phyloP scores from a whole-genome alignment of 176 grass and related monocot genomes.

The Pontederia paniculata region DNA sequence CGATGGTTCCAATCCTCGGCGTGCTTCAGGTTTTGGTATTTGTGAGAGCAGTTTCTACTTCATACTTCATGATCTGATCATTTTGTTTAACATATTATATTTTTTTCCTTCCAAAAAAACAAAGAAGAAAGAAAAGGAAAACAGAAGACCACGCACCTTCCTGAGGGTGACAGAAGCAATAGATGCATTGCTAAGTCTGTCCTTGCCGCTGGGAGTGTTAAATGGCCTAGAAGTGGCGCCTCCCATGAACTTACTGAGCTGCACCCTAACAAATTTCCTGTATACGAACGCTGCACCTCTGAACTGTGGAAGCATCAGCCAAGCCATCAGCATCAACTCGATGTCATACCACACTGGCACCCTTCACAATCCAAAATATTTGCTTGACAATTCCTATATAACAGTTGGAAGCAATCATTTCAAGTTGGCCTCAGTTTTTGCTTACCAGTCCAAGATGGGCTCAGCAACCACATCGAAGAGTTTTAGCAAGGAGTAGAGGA shows the following conservation, averaged over 20 bases:
- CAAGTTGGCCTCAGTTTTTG: too few species aligned
- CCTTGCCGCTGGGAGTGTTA: conserved; percentile 45
- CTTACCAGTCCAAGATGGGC: too few species aligned
- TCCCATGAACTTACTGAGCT: conserved; percentile 43
- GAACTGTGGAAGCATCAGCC: conserved; percentile 81
- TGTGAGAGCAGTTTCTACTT: too few species aligned
- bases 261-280: conserved; percentile 63
- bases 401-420: too few species aligned
- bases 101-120: neutral
- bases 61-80: too few species aligned
- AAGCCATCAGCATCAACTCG: conserved; percentile 63
- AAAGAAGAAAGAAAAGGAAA: neutral
- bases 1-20: too few species aligned
- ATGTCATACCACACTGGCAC: conserved; percentile 81
- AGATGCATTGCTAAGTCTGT: conserved; percentile 1
- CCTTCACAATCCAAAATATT: conserved; percentile 3
- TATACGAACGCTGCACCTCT: conserved; percentile 80
- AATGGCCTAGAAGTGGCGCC: neutral
- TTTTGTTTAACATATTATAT: too few species aligned
- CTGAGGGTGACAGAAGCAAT: neutral
- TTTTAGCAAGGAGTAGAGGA: too few species aligned
- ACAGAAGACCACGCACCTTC: too few species aligned
- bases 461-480: too few species aligned
- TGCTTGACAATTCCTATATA: too few species aligned
- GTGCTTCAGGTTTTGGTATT: too few species aligned